Conservation (phyloP, 306 rosid species). For the Glycine soja region DNA sequence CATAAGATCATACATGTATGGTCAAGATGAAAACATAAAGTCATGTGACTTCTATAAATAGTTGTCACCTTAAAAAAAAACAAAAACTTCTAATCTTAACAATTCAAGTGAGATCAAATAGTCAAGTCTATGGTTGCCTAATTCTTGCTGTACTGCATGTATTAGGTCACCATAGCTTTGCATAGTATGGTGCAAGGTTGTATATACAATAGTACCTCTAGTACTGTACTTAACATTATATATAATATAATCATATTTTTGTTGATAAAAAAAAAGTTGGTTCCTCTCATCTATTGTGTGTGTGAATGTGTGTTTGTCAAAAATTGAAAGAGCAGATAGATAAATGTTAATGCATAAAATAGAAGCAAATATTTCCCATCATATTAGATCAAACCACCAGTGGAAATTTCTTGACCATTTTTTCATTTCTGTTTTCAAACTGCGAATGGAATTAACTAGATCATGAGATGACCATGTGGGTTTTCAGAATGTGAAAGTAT, state of each 20-base stretch:
- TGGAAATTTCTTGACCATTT: conserved; percentile 7
- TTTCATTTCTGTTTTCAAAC: background rate
- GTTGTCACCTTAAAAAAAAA: background rate
- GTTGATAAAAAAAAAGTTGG: too few species aligned
- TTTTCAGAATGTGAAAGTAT: background rate
- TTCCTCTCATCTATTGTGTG: background rate
- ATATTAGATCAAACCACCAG: conserved; percentile 8
- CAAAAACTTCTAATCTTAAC: background rate
- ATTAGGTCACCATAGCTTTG: too few species aligned
- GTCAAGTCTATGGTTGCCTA: too few species aligned
- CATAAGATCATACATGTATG: background rate
- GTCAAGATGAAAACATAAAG: background rate
- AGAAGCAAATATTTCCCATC: conserved; percentile 27
- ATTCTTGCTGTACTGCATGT: too few species aligned
- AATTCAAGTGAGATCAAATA: background rate
- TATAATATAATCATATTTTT: too few species aligned
- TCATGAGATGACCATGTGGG: background rate
- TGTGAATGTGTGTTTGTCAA: background rate
- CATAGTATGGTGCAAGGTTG: too few species aligned
- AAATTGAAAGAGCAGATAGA: background rate
- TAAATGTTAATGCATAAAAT: background rate
- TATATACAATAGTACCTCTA: too few species aligned
- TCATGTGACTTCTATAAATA: background rate
- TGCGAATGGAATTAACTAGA: background rate
- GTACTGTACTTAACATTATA: too few species aligned